Evolutionary conservation across 306 rosid species (phyloP).

Genomic region (Vigna reflexopilosa): DNA sequence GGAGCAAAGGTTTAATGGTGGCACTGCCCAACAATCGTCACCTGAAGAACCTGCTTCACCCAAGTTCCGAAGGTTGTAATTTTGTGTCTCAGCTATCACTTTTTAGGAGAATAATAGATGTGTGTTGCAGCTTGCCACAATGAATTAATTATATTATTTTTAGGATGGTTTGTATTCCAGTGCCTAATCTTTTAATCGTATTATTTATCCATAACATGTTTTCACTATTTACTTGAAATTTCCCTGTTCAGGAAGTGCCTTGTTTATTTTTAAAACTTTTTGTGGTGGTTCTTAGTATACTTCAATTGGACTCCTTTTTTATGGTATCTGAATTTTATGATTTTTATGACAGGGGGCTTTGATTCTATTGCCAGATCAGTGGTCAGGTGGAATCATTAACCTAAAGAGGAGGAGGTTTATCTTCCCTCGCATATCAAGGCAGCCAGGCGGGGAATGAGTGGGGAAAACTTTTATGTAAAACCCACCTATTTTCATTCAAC

Average conservation of each 20-base stretch:
- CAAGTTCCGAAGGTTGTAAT: constrained; percentile 60
- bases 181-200: background rate
- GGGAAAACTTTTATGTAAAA: constrained; percentile 39
- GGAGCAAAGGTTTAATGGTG: constrained; percentile 68
- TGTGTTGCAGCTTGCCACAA: background rate
- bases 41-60: constrained; percentile 78
- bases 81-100: constrained; percentile 10
- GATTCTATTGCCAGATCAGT: constrained; percentile 49
- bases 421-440: constrained; percentile 37
- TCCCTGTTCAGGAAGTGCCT: background rate
- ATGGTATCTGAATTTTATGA: constrained; percentile 41
- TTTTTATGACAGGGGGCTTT: constrained; percentile 48
- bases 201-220: background rate
- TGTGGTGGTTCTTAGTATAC: constrained; percentile 1
- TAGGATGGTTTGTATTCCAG: constrained; percentile 10
- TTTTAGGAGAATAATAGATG: constrained; percentile 18
- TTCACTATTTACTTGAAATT: background rate
- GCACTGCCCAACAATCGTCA: constrained; percentile 60
- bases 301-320: constrained; percentile 41
- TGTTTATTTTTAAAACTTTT: background rate
- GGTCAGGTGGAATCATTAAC: constrained; percentile 45
- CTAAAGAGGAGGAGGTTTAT: constrained; percentile 58
- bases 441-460: constrained; percentile 47
- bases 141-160: background rate
- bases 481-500: background rate